These are phyloP conservation scores for Candida nanaspora DNA, from an alignment of 805 yeast genomes.

Conservation along the genomic window DNA sequence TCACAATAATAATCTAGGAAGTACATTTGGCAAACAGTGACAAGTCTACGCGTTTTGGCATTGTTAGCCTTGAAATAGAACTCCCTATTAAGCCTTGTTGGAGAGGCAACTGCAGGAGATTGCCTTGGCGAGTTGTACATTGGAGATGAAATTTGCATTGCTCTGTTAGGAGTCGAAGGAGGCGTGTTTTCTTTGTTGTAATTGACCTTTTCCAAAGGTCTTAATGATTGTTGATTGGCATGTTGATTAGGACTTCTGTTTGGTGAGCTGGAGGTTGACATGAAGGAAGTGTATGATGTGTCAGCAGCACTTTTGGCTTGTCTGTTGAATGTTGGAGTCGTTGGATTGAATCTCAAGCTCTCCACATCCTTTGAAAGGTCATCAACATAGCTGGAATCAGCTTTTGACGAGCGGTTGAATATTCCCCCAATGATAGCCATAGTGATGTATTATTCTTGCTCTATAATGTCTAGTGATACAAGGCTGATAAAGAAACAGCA, in stretches of 20 bases:
- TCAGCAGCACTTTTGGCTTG: constrained; percentile 9
- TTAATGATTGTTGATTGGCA: constrained; percentile 10
- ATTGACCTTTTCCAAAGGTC: constrained; percentile 24
- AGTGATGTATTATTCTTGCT: not conserved
- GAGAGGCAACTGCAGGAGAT: constrained; percentile 13
- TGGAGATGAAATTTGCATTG: constrained; percentile 13
- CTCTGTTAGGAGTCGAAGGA: constrained; percentile 20
- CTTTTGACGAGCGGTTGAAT: constrained; percentile 20
- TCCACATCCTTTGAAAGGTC: constrained; percentile 28
- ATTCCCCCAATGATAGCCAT: constrained; percentile 25
- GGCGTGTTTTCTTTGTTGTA: constrained; percentile 38
- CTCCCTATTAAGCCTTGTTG: constrained; percentile 28
- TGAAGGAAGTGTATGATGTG: constrained; percentile 16
- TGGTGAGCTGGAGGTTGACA: constrained; percentile 25
- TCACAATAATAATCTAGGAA: constrained; percentile 95
- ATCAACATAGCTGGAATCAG: constrained; percentile 21
- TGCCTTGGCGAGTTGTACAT: constrained; percentile 13
- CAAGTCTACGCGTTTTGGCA: constrained; percentile 76
- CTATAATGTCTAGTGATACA: no score
- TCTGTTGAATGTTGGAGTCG: constrained; percentile 10
- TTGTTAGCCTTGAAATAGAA: constrained; percentile 54
- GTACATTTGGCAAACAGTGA: constrained; percentile 88
- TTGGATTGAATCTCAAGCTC: constrained; percentile 22
- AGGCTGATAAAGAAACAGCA: no score
- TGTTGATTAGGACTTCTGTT: constrained; percentile 20